Evolutionary conservation across 257 asterid species (phyloP), one percentile per base, ranked within the genome.

Genomic region (Salvia miltiorrhiza): DNA sequence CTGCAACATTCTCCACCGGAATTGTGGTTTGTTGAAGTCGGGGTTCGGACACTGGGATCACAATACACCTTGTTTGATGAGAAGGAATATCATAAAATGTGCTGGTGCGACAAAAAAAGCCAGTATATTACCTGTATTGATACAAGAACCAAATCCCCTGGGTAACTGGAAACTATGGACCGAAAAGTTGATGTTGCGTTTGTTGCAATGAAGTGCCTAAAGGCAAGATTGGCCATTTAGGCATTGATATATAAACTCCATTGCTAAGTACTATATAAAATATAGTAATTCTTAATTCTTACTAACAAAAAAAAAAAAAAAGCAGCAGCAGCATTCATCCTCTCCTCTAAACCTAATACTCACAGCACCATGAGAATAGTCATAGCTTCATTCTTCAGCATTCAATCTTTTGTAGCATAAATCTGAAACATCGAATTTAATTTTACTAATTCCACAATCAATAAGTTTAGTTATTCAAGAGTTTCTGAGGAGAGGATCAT

Each of bases 31-130:
- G 84, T 88, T 88, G 84, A 93, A 93, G 80, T 93, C 97, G 10
- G 98, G 98, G 82, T 93, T 93, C 9, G 98, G 98, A 75, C 99
- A 93, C 99, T 93, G 89, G 76, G 68, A 76, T 49, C 43, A 72
- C 13, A 52, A 73, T 21, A 33, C 73, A 21, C 12, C 37, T 63
- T 60, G 59, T 60, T 72, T 19, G 44, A 77, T 73, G 10, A 65
- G 63, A 74, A 41, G 7, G 24, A 45, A 20, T 33, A 53, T 26
- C 40, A 35, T 57, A 76, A 59, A 33, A 76, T 65, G 70, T 26
- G 39, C 9, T 16, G 44, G 44, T 10, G 17, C n/a, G 24, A 69
- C 40, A 13, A 53, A 26, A 53, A 21, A 54, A 21, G 48, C 10
- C 49, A 61, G 23, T 32, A 74, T 45, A 50, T 76, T 78, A 90